These are phyloP conservation scores for Phytophthora parvispora DNA, from an alignment of 352 stramenopile species.

Conservation along the genomic window DNA sequence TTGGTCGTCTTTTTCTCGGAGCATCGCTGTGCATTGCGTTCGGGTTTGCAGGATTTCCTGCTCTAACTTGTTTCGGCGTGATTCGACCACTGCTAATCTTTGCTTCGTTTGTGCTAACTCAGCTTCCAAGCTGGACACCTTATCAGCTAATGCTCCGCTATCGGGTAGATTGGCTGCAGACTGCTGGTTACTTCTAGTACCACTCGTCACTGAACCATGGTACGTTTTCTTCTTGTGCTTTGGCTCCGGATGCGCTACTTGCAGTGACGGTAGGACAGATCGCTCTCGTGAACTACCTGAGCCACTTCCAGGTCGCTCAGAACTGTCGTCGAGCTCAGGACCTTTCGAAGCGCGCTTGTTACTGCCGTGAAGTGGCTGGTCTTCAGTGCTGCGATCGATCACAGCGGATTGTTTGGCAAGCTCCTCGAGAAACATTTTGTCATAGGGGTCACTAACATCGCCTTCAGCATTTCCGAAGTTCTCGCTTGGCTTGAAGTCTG, in stretches of 20 bases:
- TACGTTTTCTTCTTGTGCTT: slow-evolving; percentile 29
- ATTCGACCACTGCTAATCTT: slow-evolving; percentile 35
- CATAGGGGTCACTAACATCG: slow-evolving; percentile 38
- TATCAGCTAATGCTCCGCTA: slow-evolving; percentile 4
- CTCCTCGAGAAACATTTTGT: slow-evolving; percentile 75
- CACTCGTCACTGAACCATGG: not conserved
- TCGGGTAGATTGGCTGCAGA: slow-evolving; percentile 2
- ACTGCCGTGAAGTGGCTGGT: not conserved
- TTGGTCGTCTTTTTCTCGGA: slow-evolving; percentile 72
- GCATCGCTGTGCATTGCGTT: slow-evolving; percentile 40
- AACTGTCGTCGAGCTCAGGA: slow-evolving; percentile 28
- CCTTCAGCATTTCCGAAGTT: not conserved
- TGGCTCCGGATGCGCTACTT: not conserved
- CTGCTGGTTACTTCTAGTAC: slow-evolving; percentile 22
- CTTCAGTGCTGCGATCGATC: slow-evolving; percentile 2
- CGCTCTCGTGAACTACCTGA: slow-evolving; percentile 20
- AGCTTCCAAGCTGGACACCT: slow-evolving; percentile 22
- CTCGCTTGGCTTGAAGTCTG: not conserved
- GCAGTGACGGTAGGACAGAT: slow-evolving; percentile 28
- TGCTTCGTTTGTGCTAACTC: slow-evolving; percentile 41
- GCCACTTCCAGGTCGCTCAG: slow-evolving; percentile 16
- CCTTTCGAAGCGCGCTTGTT: not conserved
- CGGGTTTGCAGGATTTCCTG: slow-evolving; percentile 56
- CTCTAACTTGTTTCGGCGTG: slow-evolving; percentile 49
- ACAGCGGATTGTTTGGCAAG: slow-evolving; percentile 61